Evolutionary conservation across 208 protist genomes (phyloP), one percentile per base, ranked within the genome.

Genomic region (Leptomonas pyrrhocoris): DNA sequence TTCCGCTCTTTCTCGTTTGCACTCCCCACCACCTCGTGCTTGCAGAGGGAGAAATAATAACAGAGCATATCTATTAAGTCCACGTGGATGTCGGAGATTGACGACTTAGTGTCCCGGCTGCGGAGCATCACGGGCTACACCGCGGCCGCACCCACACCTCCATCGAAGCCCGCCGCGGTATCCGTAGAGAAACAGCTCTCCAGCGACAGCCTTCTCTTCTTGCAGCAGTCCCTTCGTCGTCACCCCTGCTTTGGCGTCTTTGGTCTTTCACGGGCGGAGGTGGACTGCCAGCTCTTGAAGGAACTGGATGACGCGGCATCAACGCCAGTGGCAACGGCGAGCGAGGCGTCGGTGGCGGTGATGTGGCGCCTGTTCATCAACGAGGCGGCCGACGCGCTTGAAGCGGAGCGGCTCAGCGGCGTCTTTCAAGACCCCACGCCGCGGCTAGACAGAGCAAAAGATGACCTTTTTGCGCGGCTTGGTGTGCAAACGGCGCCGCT

Each of bases 191-290:
- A 80, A 42, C 58, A 62, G 23, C 67, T 95, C 21, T 68, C 67
- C 59, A 74, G 81, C 30, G 79, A 79, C 19, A 85, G 66, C 30
- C 72, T 85, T 11, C 72, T 93, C 13, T 64, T 91, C 6, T 62
- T 93, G 54, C 85, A 94, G 46, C 88, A 93, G 42, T 74, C 82
- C 0, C 80, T 96, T 3, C 83, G 84, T 25, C 76, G 83, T 34
- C 90, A 96, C 58, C 90, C 90, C 0, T 77, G 72, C 58, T 72
- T 77, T 27, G 49, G 49, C 19, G 63, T 77, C 23, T 72, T 77
- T 23, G 50, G 64, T 25, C 46, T 54, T 16, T 23, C 64, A 0
- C 27, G 54, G 12, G 18, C 68, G 5, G 81, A 89, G 65, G 73
- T 83, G 48, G 56, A 77, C n/a, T 54, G 65, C 16, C 67, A 74